Conservation (phyloP, 306 rosid species). For the Pachyrhizus erosus region DNA sequence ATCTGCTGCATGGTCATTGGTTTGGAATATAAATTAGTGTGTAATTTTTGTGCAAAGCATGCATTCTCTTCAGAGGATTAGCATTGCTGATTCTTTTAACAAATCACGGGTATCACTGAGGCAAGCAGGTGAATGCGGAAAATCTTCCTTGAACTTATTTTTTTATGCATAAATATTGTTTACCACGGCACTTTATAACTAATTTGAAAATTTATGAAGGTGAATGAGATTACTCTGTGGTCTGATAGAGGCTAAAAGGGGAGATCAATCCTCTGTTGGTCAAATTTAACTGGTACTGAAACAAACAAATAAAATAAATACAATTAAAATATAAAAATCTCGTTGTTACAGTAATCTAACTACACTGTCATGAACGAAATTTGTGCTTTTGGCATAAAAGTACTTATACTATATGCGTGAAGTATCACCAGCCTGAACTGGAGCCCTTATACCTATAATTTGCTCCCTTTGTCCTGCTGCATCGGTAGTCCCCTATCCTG, state of each 20-base stretch:
- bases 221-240: neutral
- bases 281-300: neutral
- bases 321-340: neutral
- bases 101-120: no score
- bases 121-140: conserved; percentile 2
- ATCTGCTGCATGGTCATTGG: neutral
- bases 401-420: neutral
- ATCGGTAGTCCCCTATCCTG: neutral
- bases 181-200: neutral
- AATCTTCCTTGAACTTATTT: neutral
- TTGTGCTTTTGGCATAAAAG: conserved; percentile 10
- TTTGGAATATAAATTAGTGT: neutral
- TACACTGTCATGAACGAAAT: neutral
- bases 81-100: no score
- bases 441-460: neutral
- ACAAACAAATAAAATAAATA: neutral
- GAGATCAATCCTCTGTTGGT: neutral
- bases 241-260: neutral
- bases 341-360: neutral
- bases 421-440: neutral
- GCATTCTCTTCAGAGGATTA: neutral
- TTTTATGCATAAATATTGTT: neutral
- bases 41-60: neutral
- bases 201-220: conserved; percentile 1
- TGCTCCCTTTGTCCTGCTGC: neutral